phyloP scores from a whole-genome alignment of 208 protist species.

The Trypanosoma caninum region DNA sequence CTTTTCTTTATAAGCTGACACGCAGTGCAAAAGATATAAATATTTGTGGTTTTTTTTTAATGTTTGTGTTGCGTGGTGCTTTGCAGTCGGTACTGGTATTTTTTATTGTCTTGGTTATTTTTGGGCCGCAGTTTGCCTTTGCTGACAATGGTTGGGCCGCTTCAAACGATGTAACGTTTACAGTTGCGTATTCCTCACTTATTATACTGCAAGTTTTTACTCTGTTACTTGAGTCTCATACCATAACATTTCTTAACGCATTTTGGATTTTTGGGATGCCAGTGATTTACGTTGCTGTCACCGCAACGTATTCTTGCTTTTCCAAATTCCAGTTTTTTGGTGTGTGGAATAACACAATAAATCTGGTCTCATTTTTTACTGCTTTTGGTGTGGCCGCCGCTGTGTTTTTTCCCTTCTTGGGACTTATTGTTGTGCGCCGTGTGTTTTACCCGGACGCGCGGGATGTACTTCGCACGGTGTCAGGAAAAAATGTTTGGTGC shows the following conservation, averaged over 20 bases:
- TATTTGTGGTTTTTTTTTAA: constrained; percentile 56
- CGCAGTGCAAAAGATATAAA: constrained; percentile 51
- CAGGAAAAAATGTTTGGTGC: constrained; percentile 23
- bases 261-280: constrained; percentile 72
- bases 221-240: constrained; percentile 83
- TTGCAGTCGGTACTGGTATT: constrained; percentile 72
- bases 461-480: constrained; percentile 45
- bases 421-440: constrained; percentile 21
- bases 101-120: constrained; percentile 42
- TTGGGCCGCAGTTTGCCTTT: constrained; percentile 37
- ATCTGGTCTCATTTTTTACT: constrained; percentile 30
- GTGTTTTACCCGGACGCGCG: constrained; percentile 37
- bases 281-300: constrained; percentile 47
- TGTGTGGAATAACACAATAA: constrained; percentile 45
- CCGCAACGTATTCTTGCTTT: constrained; percentile 41
- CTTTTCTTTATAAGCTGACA: constrained; percentile 76
- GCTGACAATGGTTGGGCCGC: constrained; percentile 26
- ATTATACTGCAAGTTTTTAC: constrained; percentile 86
- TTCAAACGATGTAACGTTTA: constrained; percentile 73
- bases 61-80: constrained; percentile 67
- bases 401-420: constrained; percentile 44
- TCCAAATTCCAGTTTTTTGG: constrained; percentile 54
- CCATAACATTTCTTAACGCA: constrained; percentile 68
- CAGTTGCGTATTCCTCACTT: constrained; percentile 81
- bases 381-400: constrained; percentile 38